phyloP scores from a whole-genome alignment of 441 rosid genomes.

The Gossypium laxum region DNA sequence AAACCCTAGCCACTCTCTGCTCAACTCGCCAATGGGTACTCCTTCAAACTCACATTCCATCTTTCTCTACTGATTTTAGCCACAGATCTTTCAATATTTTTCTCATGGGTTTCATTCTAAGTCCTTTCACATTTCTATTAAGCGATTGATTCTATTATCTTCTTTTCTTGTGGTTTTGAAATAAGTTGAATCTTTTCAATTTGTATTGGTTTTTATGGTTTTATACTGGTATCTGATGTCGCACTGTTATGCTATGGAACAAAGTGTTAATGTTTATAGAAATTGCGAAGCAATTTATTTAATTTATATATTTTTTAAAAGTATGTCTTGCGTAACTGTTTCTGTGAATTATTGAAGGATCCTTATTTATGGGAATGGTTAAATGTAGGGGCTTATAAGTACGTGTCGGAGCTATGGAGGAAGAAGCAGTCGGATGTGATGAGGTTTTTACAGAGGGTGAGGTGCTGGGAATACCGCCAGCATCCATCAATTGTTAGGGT shows the following conservation, averaged over 20 bases:
- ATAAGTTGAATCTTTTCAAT: neutral
- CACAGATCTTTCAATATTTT: neutral
- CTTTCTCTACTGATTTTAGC: neutral
- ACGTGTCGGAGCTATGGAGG: conserved; percentile 63
- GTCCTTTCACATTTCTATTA: neutral
- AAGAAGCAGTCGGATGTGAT: conserved; percentile 69
- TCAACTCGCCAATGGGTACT: conserved; percentile 13
- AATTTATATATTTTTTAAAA: neutral
- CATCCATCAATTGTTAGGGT: conserved; percentile 56
- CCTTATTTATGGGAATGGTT: neutral
- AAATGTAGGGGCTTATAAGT: conserved; percentile 48
- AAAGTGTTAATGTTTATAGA: too few species aligned
- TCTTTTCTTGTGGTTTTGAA: neutral
- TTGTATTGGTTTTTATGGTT: neutral
- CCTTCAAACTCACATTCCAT: neutral
- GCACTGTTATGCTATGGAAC: neutral
- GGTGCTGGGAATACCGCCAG: conserved; percentile 67
- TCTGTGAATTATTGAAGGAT: neutral
- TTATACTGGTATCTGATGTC: neutral
- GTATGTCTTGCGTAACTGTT: neutral
- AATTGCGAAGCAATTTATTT: neutral
- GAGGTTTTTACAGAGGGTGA: conserved; percentile 58
- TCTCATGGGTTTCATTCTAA: neutral
- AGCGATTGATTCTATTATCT: neutral
- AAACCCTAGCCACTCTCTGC: conserved; percentile 9